phyloP scores from a whole-genome alignment of 257 asterid genomes.

The Solanum dulcamara region DNA sequence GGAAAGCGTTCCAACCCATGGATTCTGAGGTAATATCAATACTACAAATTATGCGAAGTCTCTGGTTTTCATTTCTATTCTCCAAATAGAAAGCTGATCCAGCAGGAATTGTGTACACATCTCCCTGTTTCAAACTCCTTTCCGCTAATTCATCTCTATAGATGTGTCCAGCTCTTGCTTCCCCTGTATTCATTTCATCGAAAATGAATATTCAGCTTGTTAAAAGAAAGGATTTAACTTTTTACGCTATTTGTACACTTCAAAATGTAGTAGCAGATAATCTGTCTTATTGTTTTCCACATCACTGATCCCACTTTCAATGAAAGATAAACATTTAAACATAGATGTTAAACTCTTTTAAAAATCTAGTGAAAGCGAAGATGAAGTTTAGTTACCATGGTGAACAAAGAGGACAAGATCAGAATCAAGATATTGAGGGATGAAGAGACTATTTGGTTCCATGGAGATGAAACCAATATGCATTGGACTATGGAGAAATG shows the following conservation, averaged over 20 bases:
- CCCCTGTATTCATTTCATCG: not conserved
- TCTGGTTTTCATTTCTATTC: not conserved
- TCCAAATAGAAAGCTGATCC: not conserved
- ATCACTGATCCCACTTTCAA: not conserved
- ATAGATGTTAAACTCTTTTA: not conserved
- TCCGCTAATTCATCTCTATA: not conserved
- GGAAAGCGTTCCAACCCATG: constrained; percentile 22
- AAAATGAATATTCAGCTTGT: not conserved
- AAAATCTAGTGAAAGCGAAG: not conserved
- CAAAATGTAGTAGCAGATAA: not conserved
- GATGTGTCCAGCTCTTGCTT: not conserved
- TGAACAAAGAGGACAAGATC: constrained; percentile 62
- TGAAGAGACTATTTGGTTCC: constrained; percentile 70
- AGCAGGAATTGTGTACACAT: not conserved
- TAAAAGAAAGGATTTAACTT: not conserved
- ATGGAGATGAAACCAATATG: constrained; percentile 70
- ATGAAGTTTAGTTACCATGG: constrained; percentile 19
- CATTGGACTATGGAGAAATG: constrained; percentile 19
- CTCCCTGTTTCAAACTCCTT: not conserved
- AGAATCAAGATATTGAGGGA: constrained; percentile 92
- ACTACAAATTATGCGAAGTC: not conserved
- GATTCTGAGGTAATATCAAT: not conserved
- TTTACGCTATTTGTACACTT: not conserved
- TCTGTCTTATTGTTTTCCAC: not conserved
- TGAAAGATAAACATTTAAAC: no score